Evolutionary conservation across 768 basidiomycete species (phyloP), one percentile per base, ranked within the genome.

Genomic region (Chiua virens): DNA sequence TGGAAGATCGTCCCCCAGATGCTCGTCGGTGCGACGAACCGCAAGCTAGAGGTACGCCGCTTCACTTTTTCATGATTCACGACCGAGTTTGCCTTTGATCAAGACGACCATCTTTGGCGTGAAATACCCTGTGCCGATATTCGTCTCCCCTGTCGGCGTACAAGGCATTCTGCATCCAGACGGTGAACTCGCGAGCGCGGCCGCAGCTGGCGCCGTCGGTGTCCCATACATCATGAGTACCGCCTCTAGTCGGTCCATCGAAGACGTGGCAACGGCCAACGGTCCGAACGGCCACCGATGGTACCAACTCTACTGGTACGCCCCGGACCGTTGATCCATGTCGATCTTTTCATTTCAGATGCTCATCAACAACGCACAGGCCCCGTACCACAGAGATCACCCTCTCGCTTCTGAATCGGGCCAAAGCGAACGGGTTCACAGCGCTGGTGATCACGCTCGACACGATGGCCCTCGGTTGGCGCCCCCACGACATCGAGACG

Each of bases 251-350:
- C 80, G 86, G 22, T 79, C 83, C 10, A 86, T 93, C 52, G 90
- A 92, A 63, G 81, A 82, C 39, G 84, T 92, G n/a, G 92, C 83
- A 3, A 62, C 75, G 37, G 91, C 81, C 23, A 90, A 85, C 56
- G 87, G 83, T 7, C 57, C 60, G 3, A 71, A 79, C 45, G 81
- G 85, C 0, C 75, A 79, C 28, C 75, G 89, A 30, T 92, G 89
- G 88, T 92, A 80, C 65, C 90, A 92, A 63, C 76, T 92, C 1
- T 92, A 92, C 65, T 89, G 89, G 87, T 85, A 45, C 52, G 71
- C 23, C 21, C 9, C 17, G n/a, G n/a, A n/a, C 10, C 18, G 14
- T 23, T 22, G 10, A 17, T 20, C 34, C 22, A 21, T 23, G 2
- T 9, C 14, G 20, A 44, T 21, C 1, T 32, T 22, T 22, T 15